These are phyloP conservation scores for Oryza glumipatula DNA, from an alignment of 176 grass and related monocot genomes.

Conservation along the genomic window DNA sequence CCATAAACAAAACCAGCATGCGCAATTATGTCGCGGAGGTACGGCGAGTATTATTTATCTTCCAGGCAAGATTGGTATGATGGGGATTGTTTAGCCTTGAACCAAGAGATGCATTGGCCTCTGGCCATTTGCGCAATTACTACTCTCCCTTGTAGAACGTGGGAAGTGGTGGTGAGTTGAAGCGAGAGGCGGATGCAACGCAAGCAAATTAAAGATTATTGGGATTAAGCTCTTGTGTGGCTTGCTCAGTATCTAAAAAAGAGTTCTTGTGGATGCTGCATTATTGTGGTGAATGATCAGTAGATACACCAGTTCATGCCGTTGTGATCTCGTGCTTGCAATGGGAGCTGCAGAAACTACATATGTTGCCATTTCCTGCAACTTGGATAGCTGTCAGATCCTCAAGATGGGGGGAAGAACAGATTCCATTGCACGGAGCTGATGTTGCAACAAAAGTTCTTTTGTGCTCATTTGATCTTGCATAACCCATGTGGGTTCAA, in stretches of 20 bases:
- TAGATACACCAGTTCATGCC: conserved; percentile 37
- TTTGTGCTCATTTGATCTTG: conserved; percentile 28
- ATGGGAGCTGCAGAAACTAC: conserved; percentile 54
- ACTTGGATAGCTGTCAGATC: conserved; percentile 48
- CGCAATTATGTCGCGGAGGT: conserved; percentile 46
- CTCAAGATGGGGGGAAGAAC: conserved; percentile 26
- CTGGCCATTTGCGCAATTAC: conserved; percentile 45
- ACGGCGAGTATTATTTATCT: conserved; percentile 44
- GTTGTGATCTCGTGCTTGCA: conserved; percentile 49
- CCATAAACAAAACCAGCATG: conserved; percentile 51
- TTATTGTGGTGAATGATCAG: conserved; percentile 36
- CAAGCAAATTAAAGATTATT: conserved; percentile 1
- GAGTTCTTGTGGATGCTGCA: neutral
- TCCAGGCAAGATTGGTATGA: conserved; percentile 27
- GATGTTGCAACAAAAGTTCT: neutral
- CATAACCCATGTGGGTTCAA: conserved; percentile 29
- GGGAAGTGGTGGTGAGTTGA: conserved; percentile 57
- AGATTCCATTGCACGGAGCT: conserved; percentile 25
- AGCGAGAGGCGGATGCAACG: conserved; percentile 31
- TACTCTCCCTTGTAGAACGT: conserved; percentile 52
- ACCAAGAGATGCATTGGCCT: conserved; percentile 17
- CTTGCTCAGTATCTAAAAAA: neutral
- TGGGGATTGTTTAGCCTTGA: conserved; percentile 44
- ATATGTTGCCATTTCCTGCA: conserved; percentile 40
- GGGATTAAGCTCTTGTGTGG: conserved; percentile 39